Base-by-base conservation (phyloP, 2,329 filamentous ascomycete genomes). In the Verruconis gallopava region DNA sequence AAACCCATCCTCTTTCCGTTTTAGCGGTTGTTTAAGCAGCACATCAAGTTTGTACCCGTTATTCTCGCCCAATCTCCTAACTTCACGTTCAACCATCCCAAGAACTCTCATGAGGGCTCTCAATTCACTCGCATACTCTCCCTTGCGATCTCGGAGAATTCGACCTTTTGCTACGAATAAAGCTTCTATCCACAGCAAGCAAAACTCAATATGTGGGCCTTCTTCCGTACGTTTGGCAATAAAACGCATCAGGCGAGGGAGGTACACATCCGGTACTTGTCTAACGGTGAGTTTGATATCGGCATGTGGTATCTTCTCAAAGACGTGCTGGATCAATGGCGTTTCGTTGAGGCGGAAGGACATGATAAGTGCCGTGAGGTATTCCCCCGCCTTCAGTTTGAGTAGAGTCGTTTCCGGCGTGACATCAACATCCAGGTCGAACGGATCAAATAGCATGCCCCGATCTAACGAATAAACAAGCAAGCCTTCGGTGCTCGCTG, bases 341-440 rank as follows among this genome's bases (percentile, higher is more conserved):
- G 77, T 72, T 59, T 93, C 85, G 63, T 94, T 95, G 45, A 98
- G 77, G 4, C 93, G 81, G 71, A 98, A 98, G 1, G 88, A 82
- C 91, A 98, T 98, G 48, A 95, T 79, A 4, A 98, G 68, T 1
- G 91, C 89, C 63, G 91, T 93, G 48, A 96, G 73, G 60, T 84
- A 93, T 55, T 94, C 84, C 47, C 73, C 74, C 43, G 86, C 77
- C 44, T 80, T 70, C 1, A 96, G 70, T 0, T 86, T 91, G 2
- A 81, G 54, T 4, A 69, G 55, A 0, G 66, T 70, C 15, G 54
- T 86, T 2, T 83, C 79, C 0, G 89, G 89, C 3, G 91, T 98
- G 50, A 98, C 84, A 49, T 84, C 83, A 55, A 96, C 82, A 60
- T 94, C 88, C 13, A 98, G 77, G 57, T 98, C 91, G 54, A 95